phyloP scores from a whole-genome alignment of 2,329 filamentous ascomycete genomes.

The Graphilbum fragrans region DNA sequence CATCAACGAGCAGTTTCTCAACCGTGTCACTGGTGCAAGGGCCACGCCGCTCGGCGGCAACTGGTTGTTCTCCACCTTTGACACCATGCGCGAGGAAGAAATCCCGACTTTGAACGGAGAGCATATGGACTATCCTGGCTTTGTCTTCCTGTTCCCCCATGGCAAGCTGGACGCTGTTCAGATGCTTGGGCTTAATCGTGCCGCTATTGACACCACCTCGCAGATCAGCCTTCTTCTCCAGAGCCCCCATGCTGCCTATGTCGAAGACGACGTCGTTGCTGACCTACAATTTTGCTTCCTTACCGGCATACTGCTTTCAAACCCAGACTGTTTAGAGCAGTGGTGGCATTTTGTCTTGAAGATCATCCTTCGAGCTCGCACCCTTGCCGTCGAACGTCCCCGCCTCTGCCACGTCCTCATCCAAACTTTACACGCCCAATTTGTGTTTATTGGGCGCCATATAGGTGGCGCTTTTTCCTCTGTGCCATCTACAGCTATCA shows the following conservation, averaged over 20 bases:
- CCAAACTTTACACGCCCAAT: constrained; percentile 38
- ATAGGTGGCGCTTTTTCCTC: constrained; percentile 22
- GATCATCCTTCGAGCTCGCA: constrained; percentile 37
- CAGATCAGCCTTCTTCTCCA: constrained; percentile 14
- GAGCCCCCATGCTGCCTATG: constrained; percentile 9
- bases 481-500: constrained; percentile 18
- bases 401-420: constrained; percentile 33
- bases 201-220: constrained; percentile 13
- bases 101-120: constrained; percentile 18
- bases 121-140: constrained; percentile 22
- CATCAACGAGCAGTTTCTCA: constrained; percentile 32
- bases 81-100: constrained; percentile 33
- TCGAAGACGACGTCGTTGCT: constrained; percentile 36
- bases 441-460: constrained; percentile 37
- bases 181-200: constrained; percentile 11
- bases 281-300: constrained; percentile 51
- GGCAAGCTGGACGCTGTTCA: constrained; percentile 27
- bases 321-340: constrained; percentile 47
- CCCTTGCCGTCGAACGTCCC: constrained; percentile 29
- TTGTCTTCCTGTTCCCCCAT: constrained; percentile 36
- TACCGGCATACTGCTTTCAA: constrained; percentile 44
- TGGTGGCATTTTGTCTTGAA: constrained; percentile 45
- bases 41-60: constrained; percentile 14
- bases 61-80: constrained; percentile 42
- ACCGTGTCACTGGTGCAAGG: constrained; percentile 30